Conservation (phyloP, 2,329 filamentous ascomycete genomes). For the Colletotrichum tabaci region DNA sequence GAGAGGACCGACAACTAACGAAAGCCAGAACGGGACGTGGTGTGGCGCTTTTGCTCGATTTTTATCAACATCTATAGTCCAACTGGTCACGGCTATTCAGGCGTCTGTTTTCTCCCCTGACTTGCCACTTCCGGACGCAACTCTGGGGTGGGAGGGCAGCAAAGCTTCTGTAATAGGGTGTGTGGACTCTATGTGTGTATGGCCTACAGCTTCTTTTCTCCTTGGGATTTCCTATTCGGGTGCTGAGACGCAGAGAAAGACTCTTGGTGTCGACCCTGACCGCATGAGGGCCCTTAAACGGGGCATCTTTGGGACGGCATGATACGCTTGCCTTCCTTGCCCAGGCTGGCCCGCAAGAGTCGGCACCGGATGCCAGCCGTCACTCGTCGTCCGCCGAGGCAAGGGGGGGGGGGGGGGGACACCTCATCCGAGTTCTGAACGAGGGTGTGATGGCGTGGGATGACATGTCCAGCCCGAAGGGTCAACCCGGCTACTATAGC, state of each 20-base stretch:
- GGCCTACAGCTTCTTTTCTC: constrained; percentile 34
- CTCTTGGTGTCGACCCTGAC: constrained; percentile 22
- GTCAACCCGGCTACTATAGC: neutral
- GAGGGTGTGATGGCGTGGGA: constrained; percentile 13
- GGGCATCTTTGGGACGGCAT: constrained; percentile 15
- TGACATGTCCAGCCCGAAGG: constrained; percentile 29
- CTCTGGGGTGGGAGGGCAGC: neutral
- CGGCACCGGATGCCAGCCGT: constrained; percentile 21
- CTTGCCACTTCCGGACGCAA: constrained; percentile 19
- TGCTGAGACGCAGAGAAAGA: constrained; percentile 29
- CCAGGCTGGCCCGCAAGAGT: constrained; percentile 5
- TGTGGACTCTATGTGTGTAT: constrained; percentile 21
- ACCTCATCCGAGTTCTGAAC: constrained; percentile 18
- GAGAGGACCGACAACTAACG: constrained; percentile 16
- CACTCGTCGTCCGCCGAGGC: neutral
- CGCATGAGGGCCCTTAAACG: constrained; percentile 32
- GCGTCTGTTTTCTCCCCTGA: constrained; percentile 21
- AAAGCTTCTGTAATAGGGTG: constrained; percentile 21
- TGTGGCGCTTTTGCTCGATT: constrained; percentile 28
- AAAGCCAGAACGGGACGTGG: constrained; percentile 1
- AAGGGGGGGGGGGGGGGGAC: neutral
- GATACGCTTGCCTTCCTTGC: neutral
- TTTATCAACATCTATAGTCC: constrained; percentile 27
- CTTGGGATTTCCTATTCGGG: constrained; percentile 24
- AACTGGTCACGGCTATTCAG: constrained; percentile 2